Base-by-base conservation (phyloP, 805 yeast species). In the Barnettozyma californica region DNA sequence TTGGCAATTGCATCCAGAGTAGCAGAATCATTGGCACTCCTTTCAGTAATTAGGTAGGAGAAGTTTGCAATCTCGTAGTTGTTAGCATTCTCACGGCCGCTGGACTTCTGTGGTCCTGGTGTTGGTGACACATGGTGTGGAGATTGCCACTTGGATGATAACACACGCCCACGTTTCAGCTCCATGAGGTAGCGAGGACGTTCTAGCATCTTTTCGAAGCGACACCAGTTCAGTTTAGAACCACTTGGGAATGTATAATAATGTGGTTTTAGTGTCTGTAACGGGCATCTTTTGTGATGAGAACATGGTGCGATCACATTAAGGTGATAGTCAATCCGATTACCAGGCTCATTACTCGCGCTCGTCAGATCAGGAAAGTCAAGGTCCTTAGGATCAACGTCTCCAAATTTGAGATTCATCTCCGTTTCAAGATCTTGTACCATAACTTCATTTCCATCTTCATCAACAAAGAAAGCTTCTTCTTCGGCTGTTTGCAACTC, bases 251-350 rank as follows among this genome's bases (percentile, higher is more conserved):
- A 71, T 14, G 70, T 68, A 61, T 83, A 87, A 58, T 75, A 80
- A 33, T 77, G 78, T 2, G 95, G 87, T 44, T 84, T 84, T 13
- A 84, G 83, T 29, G 81, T 73, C 64, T 91, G 97, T 47, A 92
- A 68, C 0, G 98, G 97, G 60, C 97, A 91, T 54, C 72, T 76
- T 11, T 83, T 78, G 58, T 89, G 96, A 63, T 94, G 97, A 1
- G 92, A 67, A 61, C 97, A 94, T 3, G 99, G 99, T 0, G 96
- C 96, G 18, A 92, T 61, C 9, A 92, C 74, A 37, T 77, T 76
- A 44, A 90, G 59, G 54, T 84, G 83, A 60, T 76, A 74, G 16
- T 51, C 54, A 27, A 48, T 20, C 33, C 43, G 74, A 19, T 50
- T 53, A 27, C 47, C 18, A 34, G 38, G n/a, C 27, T 38, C n/a